These are phyloP conservation scores for Parmales sp. DNA, from an alignment of 108 stramenopile genomes.

Conservation along the genomic window DNA sequence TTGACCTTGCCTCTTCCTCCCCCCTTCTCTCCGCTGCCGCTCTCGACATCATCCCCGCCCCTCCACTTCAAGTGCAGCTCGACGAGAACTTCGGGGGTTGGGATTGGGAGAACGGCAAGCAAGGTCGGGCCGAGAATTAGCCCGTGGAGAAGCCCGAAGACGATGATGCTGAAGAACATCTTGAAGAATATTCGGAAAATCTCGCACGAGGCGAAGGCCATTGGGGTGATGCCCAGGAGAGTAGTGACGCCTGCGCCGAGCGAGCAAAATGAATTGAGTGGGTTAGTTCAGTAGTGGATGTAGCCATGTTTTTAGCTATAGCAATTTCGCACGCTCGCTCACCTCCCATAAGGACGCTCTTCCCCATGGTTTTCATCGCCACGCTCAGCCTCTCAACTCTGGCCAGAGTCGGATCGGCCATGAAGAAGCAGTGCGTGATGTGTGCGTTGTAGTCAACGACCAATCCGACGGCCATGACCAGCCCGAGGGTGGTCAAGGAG, in stretches of 20 bases:
- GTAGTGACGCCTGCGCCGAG: conserved; percentile 18
- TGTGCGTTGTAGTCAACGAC: conserved; percentile 27
- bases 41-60: no score
- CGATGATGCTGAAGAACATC: conserved; percentile 20
- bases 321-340: no score
- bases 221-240: conserved; percentile 16
- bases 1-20: no score
- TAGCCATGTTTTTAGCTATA: no score
- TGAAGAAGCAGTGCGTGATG: conserved; percentile 20
- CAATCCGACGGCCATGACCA: conserved; percentile 25
- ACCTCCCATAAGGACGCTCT: conserved; percentile 17
- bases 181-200: conserved; percentile 26
- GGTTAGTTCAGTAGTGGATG: no score
- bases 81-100: no score
- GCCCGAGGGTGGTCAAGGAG: conserved; percentile 16
- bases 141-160: conserved; percentile 8
- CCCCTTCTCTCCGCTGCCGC: no score
- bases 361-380: conserved; percentile 22
- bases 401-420: conserved; percentile 11
- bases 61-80: no score
- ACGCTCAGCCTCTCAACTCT: conserved; percentile 5
- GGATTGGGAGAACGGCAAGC: not conserved
- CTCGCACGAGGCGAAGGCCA: conserved; percentile 16
- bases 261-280: no score
- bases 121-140: not conserved